Percentiles rank a stretch among this genome's conserved stretches.
These are phyloP conservation scores for Penicillium sp. DNA, from an alignment of 2,329 filamentous ascomycete species.

Conservation along the genomic window DNA sequence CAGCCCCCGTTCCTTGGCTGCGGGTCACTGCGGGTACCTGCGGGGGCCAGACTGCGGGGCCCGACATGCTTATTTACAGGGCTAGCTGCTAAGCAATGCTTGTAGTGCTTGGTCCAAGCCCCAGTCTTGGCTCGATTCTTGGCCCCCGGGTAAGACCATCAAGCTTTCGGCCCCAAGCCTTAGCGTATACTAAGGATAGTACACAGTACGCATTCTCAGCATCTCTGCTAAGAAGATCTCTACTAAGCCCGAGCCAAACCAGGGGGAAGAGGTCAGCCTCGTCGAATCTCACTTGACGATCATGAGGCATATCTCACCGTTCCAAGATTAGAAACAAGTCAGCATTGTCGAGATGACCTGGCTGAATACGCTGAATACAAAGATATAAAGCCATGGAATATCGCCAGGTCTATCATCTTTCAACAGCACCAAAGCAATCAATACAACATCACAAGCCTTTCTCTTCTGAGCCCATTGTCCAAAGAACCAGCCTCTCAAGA, in stretches of 20 bases:
- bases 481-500: conserved; percentile 3
- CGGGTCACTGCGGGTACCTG: background rate
- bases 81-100: too few species aligned
- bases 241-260: background rate
- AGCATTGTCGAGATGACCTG: background rate
- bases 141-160: too few species aligned
- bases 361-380: background rate
- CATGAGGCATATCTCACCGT: background rate
- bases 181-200: too few species aligned
- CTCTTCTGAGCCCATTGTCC: background rate
- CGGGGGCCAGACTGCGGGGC: background rate
- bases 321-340: background rate
- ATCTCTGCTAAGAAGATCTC: background rate
- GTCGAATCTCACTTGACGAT: background rate
- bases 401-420: background rate
- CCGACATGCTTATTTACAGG: too few species aligned
- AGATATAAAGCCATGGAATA: background rate
- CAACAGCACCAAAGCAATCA: background rate
- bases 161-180: too few species aligned
- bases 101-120: background rate
- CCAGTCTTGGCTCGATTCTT: background rate
- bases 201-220: too few species aligned
- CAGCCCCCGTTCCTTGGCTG: background rate
- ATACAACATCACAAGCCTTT: background rate
- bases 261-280: background rate